Evolutionary conservation across 176 grass and related monocot species (phyloP).

Genomic region (bread wheat (Triticum aestivum)): DNA sequence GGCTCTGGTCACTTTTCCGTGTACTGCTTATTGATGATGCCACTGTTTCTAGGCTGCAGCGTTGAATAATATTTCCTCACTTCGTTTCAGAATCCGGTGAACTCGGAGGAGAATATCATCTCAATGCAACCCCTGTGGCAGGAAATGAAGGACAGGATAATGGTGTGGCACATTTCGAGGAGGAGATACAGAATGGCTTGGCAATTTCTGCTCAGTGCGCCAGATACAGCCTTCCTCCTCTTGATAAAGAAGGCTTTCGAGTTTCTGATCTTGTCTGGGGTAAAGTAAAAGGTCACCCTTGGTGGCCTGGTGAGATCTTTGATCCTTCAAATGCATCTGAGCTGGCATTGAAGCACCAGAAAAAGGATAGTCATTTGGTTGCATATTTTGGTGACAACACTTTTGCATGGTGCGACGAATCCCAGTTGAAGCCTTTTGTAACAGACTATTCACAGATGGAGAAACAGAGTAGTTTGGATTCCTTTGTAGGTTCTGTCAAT

Average conservation of each 20-base stretch:
- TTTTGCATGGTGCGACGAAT: conserved; percentile 98
- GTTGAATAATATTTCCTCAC: not conserved
- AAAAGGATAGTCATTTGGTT: conserved; percentile 66
- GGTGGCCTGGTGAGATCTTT: conserved; percentile 98
- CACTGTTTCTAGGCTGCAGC: not conserved
- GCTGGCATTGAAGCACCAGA: conserved; percentile 78
- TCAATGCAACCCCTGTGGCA: not conserved
- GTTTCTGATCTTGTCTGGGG: conserved; percentile 92
- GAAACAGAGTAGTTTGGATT: conserved; percentile 80
- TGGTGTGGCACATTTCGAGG: not conserved
- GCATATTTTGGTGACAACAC: conserved; percentile 95
- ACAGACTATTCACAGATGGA: conserved; percentile 82
- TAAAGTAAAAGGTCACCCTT: conserved; percentile 98
- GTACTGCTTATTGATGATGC: not conserved
- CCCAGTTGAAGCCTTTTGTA: conserved; percentile 78
- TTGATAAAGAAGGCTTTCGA: conserved; percentile 56
- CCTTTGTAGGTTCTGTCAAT: conserved; percentile 68
- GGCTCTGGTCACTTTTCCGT: not conserved
- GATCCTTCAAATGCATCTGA: conserved; percentile 79
- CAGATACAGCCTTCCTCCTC: conserved; percentile 54
- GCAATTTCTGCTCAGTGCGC: conserved; percentile 15
- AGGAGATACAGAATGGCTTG: conserved; percentile 21
- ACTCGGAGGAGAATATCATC: not conserved
- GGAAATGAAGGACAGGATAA: conserved; percentile 18
- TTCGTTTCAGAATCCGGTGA: not conserved